phyloP scores from a whole-genome alignment of 2,329 filamentous ascomycete species.

The Exserohilum turcica region DNA sequence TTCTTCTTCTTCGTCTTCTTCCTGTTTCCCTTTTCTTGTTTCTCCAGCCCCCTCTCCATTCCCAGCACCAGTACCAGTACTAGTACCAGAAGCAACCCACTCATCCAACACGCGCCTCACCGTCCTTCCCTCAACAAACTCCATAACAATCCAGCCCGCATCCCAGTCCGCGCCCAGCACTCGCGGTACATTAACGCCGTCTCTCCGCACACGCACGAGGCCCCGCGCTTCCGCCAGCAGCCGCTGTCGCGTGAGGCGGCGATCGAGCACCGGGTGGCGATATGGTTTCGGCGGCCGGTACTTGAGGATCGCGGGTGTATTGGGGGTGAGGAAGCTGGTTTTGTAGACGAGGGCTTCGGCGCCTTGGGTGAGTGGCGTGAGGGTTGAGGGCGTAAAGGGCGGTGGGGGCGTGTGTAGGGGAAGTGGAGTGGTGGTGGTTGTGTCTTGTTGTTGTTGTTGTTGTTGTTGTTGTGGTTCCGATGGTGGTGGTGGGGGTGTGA shows the following conservation, averaged over 20 bases:
- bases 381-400: slow-evolving; percentile 58
- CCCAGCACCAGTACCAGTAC: no score
- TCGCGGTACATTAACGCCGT: slow-evolving; percentile 81
- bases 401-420: slow-evolving; percentile 36
- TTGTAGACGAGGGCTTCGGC: slow-evolving; percentile 94
- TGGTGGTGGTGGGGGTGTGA: slow-evolving; percentile 24
- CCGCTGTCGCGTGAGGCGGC: slow-evolving; percentile 81
- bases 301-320: slow-evolving; percentile 79
- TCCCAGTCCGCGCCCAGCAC: slow-evolving; percentile 73
- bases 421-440: slow-evolving; percentile 19
- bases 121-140: slow-evolving; percentile 63
- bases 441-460: no score
- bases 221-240: slow-evolving; percentile 89
- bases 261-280: slow-evolving; percentile 87
- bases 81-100: no score
- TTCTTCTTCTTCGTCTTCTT: slow-evolving; percentile 25
- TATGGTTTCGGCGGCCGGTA: slow-evolving; percentile 90
- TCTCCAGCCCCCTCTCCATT: no score
- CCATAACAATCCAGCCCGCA: slow-evolving; percentile 61
- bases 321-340: slow-evolving; percentile 74
- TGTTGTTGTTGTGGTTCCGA: no score
- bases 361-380: slow-evolving; percentile 83
- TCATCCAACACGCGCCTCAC: slow-evolving; percentile 72
- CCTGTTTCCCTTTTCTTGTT: slow-evolving; percentile 13
- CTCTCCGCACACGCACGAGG: slow-evolving; percentile 75